Percentiles rank a stretch among this genome's conserved stretches.
Evolutionary conservation across 768 basidiomycete genomes (phyloP).

Genomic region (Leccinum arenicola): DNA sequence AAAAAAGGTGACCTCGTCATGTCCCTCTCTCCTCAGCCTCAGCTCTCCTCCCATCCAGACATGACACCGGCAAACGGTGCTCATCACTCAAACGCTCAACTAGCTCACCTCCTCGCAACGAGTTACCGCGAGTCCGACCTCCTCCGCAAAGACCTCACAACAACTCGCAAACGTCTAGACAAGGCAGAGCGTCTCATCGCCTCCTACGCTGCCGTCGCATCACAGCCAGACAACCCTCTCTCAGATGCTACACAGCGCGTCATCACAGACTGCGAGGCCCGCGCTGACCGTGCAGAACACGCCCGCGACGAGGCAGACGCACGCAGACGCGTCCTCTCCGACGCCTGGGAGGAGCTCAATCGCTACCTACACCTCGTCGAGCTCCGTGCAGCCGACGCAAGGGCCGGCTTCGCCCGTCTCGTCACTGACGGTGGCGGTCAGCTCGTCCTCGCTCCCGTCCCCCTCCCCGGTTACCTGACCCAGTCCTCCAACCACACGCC

Average conservation of each 20-base stretch:
- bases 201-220: conserved; percentile 22
- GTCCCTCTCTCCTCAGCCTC: conserved; percentile 22
- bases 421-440: conserved; percentile 44
- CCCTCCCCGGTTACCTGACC: conserved; percentile 22
- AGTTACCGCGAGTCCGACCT: conserved; percentile 51
- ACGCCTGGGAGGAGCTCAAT: conserved; percentile 51
- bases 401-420: conserved; percentile 44
- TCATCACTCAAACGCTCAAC: conserved; percentile 45
- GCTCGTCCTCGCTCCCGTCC: conserved; percentile 38
- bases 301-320: conserved; percentile 56
- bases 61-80: conserved; percentile 16
- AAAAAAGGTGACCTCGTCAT: conserved; percentile 1
- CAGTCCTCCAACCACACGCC: conserved; percentile 13
- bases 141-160: conserved; percentile 48
- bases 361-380: conserved; percentile 47
- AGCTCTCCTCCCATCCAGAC: not conserved
- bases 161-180: conserved; percentile 45
- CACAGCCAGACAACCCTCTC: conserved; percentile 13
- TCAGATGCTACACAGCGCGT: conserved; percentile 35
- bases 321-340: conserved; percentile 40
- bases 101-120: conserved; percentile 55
- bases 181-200: conserved; percentile 48
- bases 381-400: conserved; percentile 46
- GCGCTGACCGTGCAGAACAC: conserved; percentile 47
- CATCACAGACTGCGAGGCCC: conserved; percentile 47